Conservation (phyloP, 495 filamentous ascomycete genomes). For the Bacidia gigantensis region DNA sequence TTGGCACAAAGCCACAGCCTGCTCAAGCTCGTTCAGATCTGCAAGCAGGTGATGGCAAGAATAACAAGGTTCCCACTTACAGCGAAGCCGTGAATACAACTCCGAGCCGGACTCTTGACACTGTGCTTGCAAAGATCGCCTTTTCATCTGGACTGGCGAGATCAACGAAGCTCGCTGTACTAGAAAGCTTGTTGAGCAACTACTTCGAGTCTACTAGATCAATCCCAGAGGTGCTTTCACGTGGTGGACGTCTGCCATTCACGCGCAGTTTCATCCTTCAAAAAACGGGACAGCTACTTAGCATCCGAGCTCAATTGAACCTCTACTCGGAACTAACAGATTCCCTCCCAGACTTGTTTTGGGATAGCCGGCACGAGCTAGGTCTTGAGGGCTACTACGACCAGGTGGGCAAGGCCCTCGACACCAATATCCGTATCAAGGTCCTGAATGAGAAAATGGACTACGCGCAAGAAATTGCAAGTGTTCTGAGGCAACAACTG, state of each 20-base stretch:
- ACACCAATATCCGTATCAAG: conserved; percentile 86
- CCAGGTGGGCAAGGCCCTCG: conserved; percentile 75
- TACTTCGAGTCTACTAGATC: conserved; percentile 74
- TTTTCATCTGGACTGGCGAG: conserved; percentile 93
- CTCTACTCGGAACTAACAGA: conserved; percentile 96
- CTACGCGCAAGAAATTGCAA: conserved; percentile 91
- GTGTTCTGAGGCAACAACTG: conserved; percentile 70
- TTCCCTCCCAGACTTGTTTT: conserved; percentile 89
- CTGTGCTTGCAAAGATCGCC: conserved; percentile 81
- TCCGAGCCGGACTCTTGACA: conserved; percentile 42
- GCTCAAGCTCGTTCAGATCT: background rate
- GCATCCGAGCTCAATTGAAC: conserved; percentile 82
- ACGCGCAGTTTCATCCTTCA: conserved; percentile 68
- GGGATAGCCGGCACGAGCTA: conserved; percentile 82
- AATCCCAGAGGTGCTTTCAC: conserved; percentile 62
- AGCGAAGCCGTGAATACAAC: background rate
- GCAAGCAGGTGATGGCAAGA: background rate
- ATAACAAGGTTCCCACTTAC: background rate
- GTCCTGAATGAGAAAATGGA: conserved; percentile 93
- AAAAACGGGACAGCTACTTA: conserved; percentile 88
- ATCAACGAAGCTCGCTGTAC: conserved; percentile 88
- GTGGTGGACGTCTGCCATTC: conserved; percentile 51
- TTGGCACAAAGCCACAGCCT: conserved; percentile 53
- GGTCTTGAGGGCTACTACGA: conserved; percentile 87
- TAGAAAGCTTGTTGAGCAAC: conserved; percentile 66